Evolutionary conservation across 768 basidiomycete genomes (phyloP).

Genomic region (Hericium alpestre): DNA sequence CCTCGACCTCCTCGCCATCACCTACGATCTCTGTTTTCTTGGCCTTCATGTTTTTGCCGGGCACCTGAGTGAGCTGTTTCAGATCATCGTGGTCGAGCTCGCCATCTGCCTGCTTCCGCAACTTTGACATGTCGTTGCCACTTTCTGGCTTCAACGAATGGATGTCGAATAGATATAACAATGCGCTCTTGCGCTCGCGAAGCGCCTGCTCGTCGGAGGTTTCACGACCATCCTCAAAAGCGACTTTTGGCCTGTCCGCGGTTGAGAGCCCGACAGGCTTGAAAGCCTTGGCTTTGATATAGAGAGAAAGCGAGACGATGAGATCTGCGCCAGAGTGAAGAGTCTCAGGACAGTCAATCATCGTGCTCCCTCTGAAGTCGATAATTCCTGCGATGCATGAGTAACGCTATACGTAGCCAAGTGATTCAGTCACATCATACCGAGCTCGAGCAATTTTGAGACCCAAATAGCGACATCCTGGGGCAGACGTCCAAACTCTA

Average conservation of each 20-base stretch:
- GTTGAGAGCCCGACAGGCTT: constrained; percentile 29
- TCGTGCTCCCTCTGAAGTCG: constrained; percentile 54
- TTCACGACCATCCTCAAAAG: constrained; percentile 72
- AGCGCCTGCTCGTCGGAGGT: constrained; percentile 70
- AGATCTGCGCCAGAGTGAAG: constrained; percentile 70
- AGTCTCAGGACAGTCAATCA: constrained; percentile 67
- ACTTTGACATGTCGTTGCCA: constrained; percentile 13
- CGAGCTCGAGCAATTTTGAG: constrained; percentile 60
- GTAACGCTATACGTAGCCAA: background rate
- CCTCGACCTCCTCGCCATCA: constrained; percentile 74
- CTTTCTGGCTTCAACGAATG: constrained; percentile 53
- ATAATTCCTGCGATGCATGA: constrained; percentile 37
- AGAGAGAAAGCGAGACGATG: constrained; percentile 66
- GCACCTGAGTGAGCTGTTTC: constrained; percentile 29
- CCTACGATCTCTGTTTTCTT: constrained; percentile 51
- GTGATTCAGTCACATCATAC: constrained; percentile 24
- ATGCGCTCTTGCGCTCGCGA: constrained; percentile 67
- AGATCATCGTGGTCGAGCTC: constrained; percentile 29
- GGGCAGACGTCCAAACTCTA: constrained; percentile 72
- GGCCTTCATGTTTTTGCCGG: constrained; percentile 16
- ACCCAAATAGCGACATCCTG: constrained; percentile 66
- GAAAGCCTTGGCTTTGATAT: constrained; percentile 63
- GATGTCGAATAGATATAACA: constrained; percentile 63
- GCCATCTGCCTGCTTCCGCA: constrained; percentile 15
- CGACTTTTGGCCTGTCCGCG: constrained; percentile 23